Evolutionary conservation across 768 basidiomycete genomes (phyloP).

Genomic region (Sistotremastrum niveocremeum): DNA sequence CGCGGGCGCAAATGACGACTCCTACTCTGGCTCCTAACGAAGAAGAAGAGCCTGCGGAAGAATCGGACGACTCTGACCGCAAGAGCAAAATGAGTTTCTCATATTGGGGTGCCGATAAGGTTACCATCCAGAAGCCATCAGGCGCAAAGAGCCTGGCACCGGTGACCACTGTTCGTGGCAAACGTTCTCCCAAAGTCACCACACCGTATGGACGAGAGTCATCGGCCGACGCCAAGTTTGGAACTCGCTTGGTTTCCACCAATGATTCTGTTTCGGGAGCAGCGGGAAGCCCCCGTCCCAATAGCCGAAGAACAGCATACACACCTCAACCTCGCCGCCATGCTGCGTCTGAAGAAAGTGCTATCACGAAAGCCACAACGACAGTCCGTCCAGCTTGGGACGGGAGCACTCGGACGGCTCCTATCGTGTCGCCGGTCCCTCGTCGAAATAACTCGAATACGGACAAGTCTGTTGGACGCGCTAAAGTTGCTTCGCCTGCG

Average conservation of each 20-base stretch:
- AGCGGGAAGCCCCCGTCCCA: constrained; percentile 38
- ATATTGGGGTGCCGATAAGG: constrained; percentile 86
- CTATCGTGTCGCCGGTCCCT: constrained; percentile 15
- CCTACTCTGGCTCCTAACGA: constrained; percentile 36
- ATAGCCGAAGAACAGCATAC: constrained; percentile 16
- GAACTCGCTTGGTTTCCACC: constrained; percentile 57
- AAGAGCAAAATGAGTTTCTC: constrained; percentile 93
- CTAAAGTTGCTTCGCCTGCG: constrained; percentile 47
- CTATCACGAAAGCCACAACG: constrained; percentile 50
- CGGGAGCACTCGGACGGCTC: constrained; percentile 35
- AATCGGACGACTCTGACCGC: constrained; percentile 77
- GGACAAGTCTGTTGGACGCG: constrained; percentile 22
- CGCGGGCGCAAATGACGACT: constrained; percentile 39
- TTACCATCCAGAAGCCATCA: constrained; percentile 77
- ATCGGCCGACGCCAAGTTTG: constrained; percentile 89
- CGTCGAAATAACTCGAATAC: constrained; percentile 22
- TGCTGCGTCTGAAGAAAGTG: constrained; percentile 45
- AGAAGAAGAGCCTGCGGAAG: constrained; percentile 35
- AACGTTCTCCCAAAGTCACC: constrained; percentile 23
- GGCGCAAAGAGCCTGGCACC: constrained; percentile 24
- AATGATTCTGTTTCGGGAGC: constrained; percentile 43
- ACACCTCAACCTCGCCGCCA: constrained; percentile 30
- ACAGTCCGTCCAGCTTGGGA: constrained; percentile 58
- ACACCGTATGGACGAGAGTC: constrained; percentile 67
- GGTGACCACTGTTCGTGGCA: constrained; percentile 14